phyloP scores from a whole-genome alignment of 1,284 basidiomycete species.

The Somion occarium region DNA sequence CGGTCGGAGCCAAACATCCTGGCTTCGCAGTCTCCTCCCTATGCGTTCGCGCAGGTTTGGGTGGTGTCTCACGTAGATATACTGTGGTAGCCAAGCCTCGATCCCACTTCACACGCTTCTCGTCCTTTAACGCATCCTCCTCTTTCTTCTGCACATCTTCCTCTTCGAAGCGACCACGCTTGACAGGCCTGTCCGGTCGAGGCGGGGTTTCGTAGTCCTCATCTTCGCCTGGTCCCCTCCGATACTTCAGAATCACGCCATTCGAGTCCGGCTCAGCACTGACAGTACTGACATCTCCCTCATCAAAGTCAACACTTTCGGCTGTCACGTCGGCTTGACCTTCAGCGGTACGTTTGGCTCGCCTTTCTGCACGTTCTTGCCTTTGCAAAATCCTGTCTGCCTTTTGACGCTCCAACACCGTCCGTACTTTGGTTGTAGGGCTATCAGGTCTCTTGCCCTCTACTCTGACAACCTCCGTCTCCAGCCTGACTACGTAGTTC shows the following conservation, averaged over 20 bases:
- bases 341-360: slow-evolving; percentile 38
- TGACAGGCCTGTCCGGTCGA: slow-evolving; percentile 31
- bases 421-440: slow-evolving; percentile 71
- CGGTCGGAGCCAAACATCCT: slow-evolving; percentile 59
- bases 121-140: slow-evolving; percentile 16
- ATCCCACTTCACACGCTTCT: slow-evolving; percentile 77
- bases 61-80: slow-evolving; percentile 55
- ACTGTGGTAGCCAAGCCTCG: slow-evolving; percentile 58
- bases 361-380: slow-evolving; percentile 60
- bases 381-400: slow-evolving; percentile 61
- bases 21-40: slow-evolving; percentile 41
- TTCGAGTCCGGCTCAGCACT: slow-evolving; percentile 28
- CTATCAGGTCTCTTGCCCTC: slow-evolving; percentile 74
- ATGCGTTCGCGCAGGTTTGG: slow-evolving; percentile 38
- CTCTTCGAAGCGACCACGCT: slow-evolving; percentile 33
- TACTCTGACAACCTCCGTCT: slow-evolving; percentile 65
- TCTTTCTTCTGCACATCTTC: slow-evolving; percentile 20
- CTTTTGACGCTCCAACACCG: slow-evolving; percentile 64
- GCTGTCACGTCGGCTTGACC: slow-evolving; percentile 29
- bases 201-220: slow-evolving; percentile 74
- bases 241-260: slow-evolving; percentile 35
- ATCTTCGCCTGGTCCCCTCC: slow-evolving; percentile 72
- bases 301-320: slow-evolving; percentile 12
- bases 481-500: slow-evolving; percentile 50
- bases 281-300: slow-evolving; percentile 16